Percentiles rank a stretch among this genome's conserved stretches.
Conservation (phyloP, 73 alveolate species). For the Paramecium octaurelia region DNA sequence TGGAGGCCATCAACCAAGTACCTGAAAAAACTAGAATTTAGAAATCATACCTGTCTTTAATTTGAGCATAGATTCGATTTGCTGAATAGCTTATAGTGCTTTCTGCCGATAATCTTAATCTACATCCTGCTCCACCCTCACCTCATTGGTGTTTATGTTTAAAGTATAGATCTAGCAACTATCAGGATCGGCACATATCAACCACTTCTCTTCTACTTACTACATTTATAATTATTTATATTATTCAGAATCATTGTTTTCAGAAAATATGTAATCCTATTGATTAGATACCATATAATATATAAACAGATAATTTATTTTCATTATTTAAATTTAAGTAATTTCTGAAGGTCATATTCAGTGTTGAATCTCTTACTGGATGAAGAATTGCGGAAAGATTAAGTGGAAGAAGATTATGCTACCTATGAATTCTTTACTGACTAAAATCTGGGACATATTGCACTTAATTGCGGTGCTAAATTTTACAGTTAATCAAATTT, state of each 20-base stretch:
- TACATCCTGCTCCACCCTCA: neutral
- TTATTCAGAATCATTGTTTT: neutral
- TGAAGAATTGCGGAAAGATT: neutral
- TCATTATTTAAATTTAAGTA: neutral
- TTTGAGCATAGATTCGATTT: neutral
- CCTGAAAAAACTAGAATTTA: neutral
- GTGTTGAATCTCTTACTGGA: neutral
- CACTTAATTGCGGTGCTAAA: neutral
- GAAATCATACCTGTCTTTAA: neutral
- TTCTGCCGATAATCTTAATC: neutral
- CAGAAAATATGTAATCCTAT: neutral
- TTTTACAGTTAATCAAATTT: neutral
- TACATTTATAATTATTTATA: neutral
- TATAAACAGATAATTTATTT: neutral
- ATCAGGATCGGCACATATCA: conserved; percentile 24
- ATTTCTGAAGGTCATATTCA: neutral
- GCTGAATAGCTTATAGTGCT: neutral
- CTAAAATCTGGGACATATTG: neutral
- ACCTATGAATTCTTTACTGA: neutral
- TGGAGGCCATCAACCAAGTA: conserved; percentile 56
- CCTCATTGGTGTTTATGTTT: conserved; percentile 4
- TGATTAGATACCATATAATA: neutral
- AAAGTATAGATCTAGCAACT: conserved; percentile 12
- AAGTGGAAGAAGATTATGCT: neutral
- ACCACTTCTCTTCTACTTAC: conserved; percentile 9